Conservation (phyloP, 441 rosid species). For the Isatis lusitanica region DNA sequence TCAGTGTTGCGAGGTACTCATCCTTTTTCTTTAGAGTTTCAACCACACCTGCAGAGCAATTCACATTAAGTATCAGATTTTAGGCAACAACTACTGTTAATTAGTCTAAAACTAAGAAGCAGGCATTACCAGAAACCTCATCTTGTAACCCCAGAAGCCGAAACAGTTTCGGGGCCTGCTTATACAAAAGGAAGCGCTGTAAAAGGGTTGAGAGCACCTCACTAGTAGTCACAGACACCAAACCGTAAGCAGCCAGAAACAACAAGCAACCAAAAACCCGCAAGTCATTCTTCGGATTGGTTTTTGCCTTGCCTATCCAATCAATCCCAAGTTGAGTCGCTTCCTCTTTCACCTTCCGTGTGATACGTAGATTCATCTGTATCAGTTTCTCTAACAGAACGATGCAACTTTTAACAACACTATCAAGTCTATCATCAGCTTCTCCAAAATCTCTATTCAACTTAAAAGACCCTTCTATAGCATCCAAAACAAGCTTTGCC, state of each 20-base stretch:
- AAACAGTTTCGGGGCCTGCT: constrained; percentile 26
- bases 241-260: constrained; percentile 29
- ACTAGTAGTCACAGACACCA: constrained; percentile 9
- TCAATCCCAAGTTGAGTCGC: constrained; percentile 27
- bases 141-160: constrained; percentile 25
- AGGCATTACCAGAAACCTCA: constrained; percentile 23
- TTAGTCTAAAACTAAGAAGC: background rate
- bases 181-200: constrained; percentile 17
- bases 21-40: constrained; percentile 11
- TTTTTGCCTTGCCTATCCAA: constrained; percentile 10
- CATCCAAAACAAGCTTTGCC: constrained; percentile 26
- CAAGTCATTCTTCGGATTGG: background rate
- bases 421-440: constrained; percentile 4
- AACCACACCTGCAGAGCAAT: constrained; percentile 22
- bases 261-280: constrained; percentile 24
- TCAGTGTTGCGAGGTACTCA: constrained; percentile 20
- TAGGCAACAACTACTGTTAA: background rate
- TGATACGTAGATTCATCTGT: background rate
- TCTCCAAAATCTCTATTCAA: background rate
- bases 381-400: constrained; percentile 17
- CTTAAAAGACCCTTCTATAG: constrained; percentile 3
- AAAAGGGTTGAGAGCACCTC: constrained; percentile 7
- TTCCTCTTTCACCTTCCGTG: constrained; percentile 4
- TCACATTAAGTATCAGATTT: background rate
- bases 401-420: constrained; percentile 21